Evolutionary conservation across 768 basidiomycete genomes (phyloP).

Genomic region (Pleurotus pulmonarius): DNA sequence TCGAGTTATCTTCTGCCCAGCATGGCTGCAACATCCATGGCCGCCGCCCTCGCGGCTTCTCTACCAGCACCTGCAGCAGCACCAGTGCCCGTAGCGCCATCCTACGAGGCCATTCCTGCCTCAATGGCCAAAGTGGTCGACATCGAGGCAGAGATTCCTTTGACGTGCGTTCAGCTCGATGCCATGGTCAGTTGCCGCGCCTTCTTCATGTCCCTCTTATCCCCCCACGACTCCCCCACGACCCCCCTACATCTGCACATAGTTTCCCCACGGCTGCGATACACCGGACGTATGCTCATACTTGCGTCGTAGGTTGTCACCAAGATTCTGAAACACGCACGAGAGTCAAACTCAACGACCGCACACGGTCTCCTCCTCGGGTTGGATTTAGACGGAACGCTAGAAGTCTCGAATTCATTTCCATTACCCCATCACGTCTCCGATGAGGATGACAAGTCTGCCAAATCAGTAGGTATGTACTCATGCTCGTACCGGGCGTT

Average conservation of each 20-base stretch:
- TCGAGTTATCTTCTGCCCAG: slow-evolving; percentile 14
- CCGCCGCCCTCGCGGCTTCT: slow-evolving; percentile 85
- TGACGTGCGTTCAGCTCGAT: slow-evolving; percentile 79
- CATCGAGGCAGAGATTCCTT: slow-evolving; percentile 84
- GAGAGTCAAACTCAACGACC: slow-evolving; percentile 68
- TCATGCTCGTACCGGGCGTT: neutral
- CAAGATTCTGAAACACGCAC: slow-evolving; percentile 91
- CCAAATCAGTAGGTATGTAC: slow-evolving; percentile 66
- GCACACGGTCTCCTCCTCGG: slow-evolving; percentile 87
- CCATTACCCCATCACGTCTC: slow-evolving; percentile 68
- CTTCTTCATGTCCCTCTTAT: neutral
- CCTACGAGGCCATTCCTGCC: slow-evolving; percentile 84
- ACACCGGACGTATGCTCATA: neutral
- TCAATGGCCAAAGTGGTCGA: slow-evolving; percentile 93
- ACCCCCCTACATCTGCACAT: too few species aligned
- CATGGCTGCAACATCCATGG: slow-evolving; percentile 84
- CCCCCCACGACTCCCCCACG: too few species aligned
- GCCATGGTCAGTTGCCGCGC: slow-evolving; percentile 60
- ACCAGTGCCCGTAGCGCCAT: slow-evolving; percentile 58
- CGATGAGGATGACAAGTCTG: slow-evolving; percentile 82
- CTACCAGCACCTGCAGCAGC: slow-evolving; percentile 63
- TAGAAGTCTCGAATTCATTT: slow-evolving; percentile 91
- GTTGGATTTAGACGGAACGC: slow-evolving; percentile 85
- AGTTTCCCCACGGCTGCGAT: too few species aligned
- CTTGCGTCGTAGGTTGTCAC: slow-evolving; percentile 65